Percentiles rank a stretch among this genome's conserved stretches.
Evolutionary conservation across 1,284 basidiomycete genomes (phyloP).

Genomic region (Chalciporus sp.): DNA sequence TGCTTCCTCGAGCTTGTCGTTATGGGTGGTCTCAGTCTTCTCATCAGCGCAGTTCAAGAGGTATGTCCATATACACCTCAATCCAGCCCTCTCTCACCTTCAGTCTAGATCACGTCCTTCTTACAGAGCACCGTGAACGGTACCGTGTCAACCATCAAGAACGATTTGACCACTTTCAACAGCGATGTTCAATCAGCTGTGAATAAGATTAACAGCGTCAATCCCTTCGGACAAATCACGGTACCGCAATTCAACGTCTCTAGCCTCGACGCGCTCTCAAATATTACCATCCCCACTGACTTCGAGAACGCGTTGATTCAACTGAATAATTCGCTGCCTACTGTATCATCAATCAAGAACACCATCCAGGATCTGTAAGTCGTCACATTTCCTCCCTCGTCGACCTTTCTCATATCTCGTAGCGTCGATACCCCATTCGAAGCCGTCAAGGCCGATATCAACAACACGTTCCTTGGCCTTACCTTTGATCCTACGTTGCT

Average conservation of each 20-base stretch:
- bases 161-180: slow-evolving; percentile 70
- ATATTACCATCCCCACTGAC: slow-evolving; percentile 80
- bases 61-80: slow-evolving; percentile 44
- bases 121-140: slow-evolving; percentile 61
- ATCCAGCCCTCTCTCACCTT: slow-evolving; percentile 13
- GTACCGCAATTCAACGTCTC: slow-evolving; percentile 75
- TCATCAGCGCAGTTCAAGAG: slow-evolving; percentile 82
- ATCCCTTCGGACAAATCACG: slow-evolving; percentile 65
- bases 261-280: slow-evolving; percentile 69
- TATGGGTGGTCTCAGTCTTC: slow-evolving; percentile 74
- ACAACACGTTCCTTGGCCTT: slow-evolving; percentile 76
- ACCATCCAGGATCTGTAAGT: slow-evolving; percentile 74
- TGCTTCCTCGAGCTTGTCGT: slow-evolving; percentile 93
- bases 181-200: slow-evolving; percentile 67
- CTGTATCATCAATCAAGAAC: slow-evolving; percentile 74
- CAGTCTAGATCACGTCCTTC: slow-evolving; percentile 66
- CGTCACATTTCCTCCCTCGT: not conserved
- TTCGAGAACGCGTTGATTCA: slow-evolving; percentile 73
- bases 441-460: slow-evolving; percentile 83
- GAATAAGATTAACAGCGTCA: slow-evolving; percentile 69
- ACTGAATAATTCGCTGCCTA: slow-evolving; percentile 84
- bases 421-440: slow-evolving; percentile 88
- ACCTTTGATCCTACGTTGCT: slow-evolving; percentile 70
- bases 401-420: slow-evolving; percentile 17
- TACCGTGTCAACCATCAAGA: slow-evolving; percentile 71